These are phyloP conservation scores for Diaporthe sp. DNA, from an alignment of 2,329 filamentous ascomycete species.

Conservation along the genomic window DNA sequence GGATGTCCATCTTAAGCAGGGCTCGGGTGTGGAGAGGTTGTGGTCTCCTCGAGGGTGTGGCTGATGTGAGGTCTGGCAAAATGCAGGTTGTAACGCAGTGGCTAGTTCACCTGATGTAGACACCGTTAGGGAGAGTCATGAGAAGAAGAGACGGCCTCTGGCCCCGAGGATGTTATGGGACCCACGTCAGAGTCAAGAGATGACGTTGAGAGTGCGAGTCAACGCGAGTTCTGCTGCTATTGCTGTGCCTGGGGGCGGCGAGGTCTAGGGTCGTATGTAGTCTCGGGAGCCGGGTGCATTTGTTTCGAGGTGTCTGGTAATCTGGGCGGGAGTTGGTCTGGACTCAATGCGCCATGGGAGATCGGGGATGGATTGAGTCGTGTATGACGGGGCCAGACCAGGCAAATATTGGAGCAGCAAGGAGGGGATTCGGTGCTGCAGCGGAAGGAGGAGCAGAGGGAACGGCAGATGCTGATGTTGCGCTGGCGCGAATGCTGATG, in stretches of 20 bases:
- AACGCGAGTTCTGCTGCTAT: neutral
- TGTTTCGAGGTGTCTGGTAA: slow-evolving; percentile 15
- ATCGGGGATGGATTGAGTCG: slow-evolving; percentile 20
- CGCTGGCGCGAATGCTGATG: slow-evolving; percentile 12
- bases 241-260: neutral
- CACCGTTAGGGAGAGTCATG: neutral
- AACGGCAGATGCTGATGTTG: neutral
- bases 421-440: neutral
- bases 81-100: neutral
- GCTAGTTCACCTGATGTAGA: neutral
- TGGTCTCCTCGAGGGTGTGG: neutral
- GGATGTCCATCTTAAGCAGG: slow-evolving; percentile 39
- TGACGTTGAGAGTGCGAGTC: slow-evolving; percentile 14
- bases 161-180: neutral
- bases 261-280: neutral
- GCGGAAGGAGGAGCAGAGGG: neutral
- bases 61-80: neutral
- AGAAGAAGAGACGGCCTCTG: neutral
- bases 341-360: slow-evolving; percentile 29
- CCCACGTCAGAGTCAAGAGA: slow-evolving; percentile 7
- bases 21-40: neutral
- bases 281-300: slow-evolving; percentile 10
- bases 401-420: neutral
- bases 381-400: slow-evolving; percentile 6
- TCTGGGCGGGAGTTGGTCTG: neutral